A percentile compares a stretch with the other conserved stretches of the same genome.
Evolutionary conservation across 495 filamentous ascomycete species (phyloP).

Genomic region (Aspergillus mulundensis): DNA sequence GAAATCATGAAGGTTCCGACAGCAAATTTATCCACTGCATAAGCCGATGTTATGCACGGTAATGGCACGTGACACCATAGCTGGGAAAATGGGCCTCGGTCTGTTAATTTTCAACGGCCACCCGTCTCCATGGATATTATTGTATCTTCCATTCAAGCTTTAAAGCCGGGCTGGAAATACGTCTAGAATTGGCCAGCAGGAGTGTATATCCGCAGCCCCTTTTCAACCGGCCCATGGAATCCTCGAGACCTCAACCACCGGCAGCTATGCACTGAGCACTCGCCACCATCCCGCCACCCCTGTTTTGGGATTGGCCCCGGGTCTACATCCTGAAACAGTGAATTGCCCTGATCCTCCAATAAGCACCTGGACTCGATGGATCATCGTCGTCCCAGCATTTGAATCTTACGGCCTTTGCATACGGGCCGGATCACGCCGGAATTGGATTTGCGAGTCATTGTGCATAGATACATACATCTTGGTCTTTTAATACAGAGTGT

Average conservation of each 20-base stretch:
- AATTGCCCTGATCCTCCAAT: neutral
- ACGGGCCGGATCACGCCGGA: neutral
- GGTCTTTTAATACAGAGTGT: no score
- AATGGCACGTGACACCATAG: neutral
- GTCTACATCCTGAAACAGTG: constrained; percentile 1
- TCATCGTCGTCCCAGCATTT: neutral
- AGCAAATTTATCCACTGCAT: neutral
- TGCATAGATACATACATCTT: neutral
- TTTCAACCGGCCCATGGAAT: neutral
- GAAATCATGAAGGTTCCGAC: neutral
- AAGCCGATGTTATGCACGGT: neutral
- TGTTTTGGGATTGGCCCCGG: constrained; percentile 1
- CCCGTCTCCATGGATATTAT: no score
- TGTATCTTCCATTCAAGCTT: no score
- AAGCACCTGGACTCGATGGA: neutral
- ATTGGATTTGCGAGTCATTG: neutral
- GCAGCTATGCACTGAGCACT: neutral
- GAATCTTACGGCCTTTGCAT: neutral
- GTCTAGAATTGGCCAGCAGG: neutral
- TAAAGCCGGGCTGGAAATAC: no score
- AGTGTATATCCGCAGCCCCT: neutral
- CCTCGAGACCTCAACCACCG: neutral
- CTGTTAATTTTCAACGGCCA: neutral
- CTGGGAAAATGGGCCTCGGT: neutral
- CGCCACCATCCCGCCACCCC: neutral